Evolutionary conservation across 2,329 filamentous ascomycete species (phyloP).

Genomic region (Exophiala viscosa): DNA sequence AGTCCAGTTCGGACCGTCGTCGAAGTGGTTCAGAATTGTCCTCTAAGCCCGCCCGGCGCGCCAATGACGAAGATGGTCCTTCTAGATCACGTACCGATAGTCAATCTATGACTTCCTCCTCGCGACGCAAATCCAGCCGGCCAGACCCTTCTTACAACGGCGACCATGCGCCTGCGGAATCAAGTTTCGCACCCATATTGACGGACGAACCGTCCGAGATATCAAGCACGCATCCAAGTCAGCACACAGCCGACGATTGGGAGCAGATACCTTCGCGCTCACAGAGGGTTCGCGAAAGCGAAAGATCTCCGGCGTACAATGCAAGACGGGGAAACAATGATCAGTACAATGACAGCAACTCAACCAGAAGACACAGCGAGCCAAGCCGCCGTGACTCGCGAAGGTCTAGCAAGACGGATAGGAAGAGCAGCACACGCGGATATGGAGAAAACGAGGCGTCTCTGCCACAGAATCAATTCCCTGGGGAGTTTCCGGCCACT

Average conservation of each 20-base stretch:
- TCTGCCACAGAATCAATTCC: constrained; percentile 54
- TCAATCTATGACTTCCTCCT: constrained; percentile 18
- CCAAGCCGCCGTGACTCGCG: constrained; percentile 11
- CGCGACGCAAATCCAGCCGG: constrained; percentile 18
- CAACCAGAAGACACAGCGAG: constrained; percentile 30
- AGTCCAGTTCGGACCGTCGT: constrained; percentile 25
- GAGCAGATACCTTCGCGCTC: neutral
- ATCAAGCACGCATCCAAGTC: neutral
- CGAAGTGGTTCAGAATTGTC: constrained; percentile 22
- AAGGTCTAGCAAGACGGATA: constrained; percentile 12
- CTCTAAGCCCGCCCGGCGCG: constrained; percentile 19
- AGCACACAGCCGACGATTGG: neutral
- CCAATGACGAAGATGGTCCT: constrained; percentile 14
- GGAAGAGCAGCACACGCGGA: constrained; percentile 11
- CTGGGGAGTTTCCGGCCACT: constrained; percentile 51
- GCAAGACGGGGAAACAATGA: constrained; percentile 9
- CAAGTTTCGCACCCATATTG: constrained; percentile 3
- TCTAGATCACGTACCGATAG: constrained; percentile 7
- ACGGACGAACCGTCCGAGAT: constrained; percentile 19
- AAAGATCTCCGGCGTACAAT: constrained; percentile 3
- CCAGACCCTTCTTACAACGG: constrained; percentile 9
- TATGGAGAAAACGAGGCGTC: constrained; percentile 43
- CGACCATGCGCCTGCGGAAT: constrained; percentile 5
- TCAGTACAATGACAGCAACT: constrained; percentile 22
- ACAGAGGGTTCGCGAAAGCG: constrained; percentile 3